Evolutionary conservation across 306 rosid species (phyloP).

Genomic region (Quercus berberidifolia): DNA sequence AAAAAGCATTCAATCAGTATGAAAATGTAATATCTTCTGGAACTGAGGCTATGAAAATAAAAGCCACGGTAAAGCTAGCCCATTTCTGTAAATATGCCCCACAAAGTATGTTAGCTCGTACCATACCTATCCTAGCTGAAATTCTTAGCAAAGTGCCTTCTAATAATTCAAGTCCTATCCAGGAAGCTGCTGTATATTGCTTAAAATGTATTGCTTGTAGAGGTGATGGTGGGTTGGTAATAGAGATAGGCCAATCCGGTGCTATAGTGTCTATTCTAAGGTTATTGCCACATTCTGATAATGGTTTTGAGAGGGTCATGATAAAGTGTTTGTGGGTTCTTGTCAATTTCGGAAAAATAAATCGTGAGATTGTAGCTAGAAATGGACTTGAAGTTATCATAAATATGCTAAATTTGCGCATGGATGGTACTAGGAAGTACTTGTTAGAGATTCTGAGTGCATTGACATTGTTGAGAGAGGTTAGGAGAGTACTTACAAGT

Average conservation of each 20-base stretch:
- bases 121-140: constrained; percentile 31
- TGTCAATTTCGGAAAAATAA: constrained; percentile 29
- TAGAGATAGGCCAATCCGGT: constrained; percentile 28
- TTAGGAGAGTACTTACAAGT: constrained; percentile 34
- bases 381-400: constrained; percentile 29
- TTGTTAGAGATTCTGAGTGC: constrained; percentile 49
- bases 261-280: constrained; percentile 20
- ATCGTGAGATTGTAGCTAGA: constrained; percentile 27
- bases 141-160: constrained; percentile 25
- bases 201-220: constrained; percentile 39
- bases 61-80: constrained; percentile 29
- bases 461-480: constrained; percentile 33
- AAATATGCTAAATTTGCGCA: constrained; percentile 21
- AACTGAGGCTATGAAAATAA: constrained; percentile 25
- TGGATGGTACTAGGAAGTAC: constrained; percentile 13
- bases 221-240: constrained; percentile 35
- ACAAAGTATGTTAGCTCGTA: constrained; percentile 21
- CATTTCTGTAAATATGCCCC: constrained; percentile 33
- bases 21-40: constrained; percentile 31
- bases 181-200: constrained; percentile 44
- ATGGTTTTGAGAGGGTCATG: constrained; percentile 24
- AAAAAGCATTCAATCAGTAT: constrained; percentile 20
- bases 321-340: constrained; percentile 33
- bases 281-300: constrained; percentile 32
- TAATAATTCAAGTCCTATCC: constrained; percentile 25